Base-by-base conservation (phyloP, 495 filamentous ascomycete genomes). In the Sabuloglossum arenarium region DNA sequence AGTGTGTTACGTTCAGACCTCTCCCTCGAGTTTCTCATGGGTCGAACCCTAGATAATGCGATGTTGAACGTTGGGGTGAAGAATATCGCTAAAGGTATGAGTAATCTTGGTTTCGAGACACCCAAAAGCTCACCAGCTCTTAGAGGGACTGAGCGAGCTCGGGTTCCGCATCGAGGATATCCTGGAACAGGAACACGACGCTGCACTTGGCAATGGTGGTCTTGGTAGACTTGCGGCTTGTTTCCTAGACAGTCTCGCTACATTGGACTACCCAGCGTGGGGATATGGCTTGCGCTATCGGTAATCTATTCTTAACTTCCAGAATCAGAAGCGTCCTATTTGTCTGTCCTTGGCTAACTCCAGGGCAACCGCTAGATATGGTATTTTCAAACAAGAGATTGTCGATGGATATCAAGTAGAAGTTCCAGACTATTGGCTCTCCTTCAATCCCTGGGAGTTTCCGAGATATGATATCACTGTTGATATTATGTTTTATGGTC, bases 311-410 rank as follows among this genome's bases (percentile, higher is more conserved):
- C 96, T 79, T 94, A 95, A 72, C 93, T 3, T 19, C 12, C 23
- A 3, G 12, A 51, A 19, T 12, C 4, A 29, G 11, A 30, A 12
- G 4, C 2, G 8, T 1, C 28, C 12, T 21, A 29, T 28, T 27
- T 27, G 23, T 29, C 28, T 12, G 28, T 29, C 23, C 47, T 27
- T 27, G 24, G 28, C 47, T 51, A 51, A 51, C 3, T 4, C 16
- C 14, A 25, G n/a, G 1, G 45, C 16, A 1, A 14, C 47, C 28
- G 16, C 47, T 51, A 54, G 34, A 61, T 98, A 98, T 67, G 91
- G 91, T 61, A 98, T 98, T 65, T 98, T 98, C 79, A 95, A 96
- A 73, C 91, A 98, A 71, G 90, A 98, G 73, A 95, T 98, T 61
- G 79, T 96, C 52, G 83, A 97, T 64, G 91, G 91, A 19, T 97